Evolutionary conservation across 2,329 filamentous ascomycete genomes (phyloP).

Genomic region (Nemania sp.): DNA sequence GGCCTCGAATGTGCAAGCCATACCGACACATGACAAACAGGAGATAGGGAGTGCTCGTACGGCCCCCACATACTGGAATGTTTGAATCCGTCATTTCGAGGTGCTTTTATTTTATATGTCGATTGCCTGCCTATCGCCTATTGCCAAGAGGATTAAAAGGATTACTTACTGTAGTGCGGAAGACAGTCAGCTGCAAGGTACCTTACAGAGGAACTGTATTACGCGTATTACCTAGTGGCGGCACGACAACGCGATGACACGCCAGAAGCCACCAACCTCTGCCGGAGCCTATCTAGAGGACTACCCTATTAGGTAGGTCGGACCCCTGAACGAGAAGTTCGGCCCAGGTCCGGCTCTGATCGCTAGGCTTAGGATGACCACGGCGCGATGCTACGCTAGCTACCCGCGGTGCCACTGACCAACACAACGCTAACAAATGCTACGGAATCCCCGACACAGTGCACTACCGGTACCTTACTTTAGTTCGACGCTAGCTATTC

Average conservation of each 20-base stretch:
- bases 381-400: not conserved
- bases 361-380: not conserved
- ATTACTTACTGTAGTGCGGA: no score
- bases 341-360: not conserved
- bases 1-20: not conserved
- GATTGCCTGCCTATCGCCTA: not conserved
- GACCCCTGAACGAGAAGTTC: not conserved
- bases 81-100: not conserved
- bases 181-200: not conserved
- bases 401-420: not conserved
- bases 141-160: not conserved
- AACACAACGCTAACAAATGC: not conserved
- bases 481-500: not conserved
- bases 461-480: not conserved
- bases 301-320: not conserved
- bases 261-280: not conserved
- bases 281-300: not conserved
- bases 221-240: not conserved
- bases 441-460: not conserved
- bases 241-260: not conserved
- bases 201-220: no score
- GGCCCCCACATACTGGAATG: not conserved
- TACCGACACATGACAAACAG: not conserved
- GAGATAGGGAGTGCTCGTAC: not conserved
- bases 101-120: not conserved